These are phyloP conservation scores for Aspergillus aculeatus DNA, from an alignment of 2,329 filamentous ascomycete species.

Conservation along the genomic window DNA sequence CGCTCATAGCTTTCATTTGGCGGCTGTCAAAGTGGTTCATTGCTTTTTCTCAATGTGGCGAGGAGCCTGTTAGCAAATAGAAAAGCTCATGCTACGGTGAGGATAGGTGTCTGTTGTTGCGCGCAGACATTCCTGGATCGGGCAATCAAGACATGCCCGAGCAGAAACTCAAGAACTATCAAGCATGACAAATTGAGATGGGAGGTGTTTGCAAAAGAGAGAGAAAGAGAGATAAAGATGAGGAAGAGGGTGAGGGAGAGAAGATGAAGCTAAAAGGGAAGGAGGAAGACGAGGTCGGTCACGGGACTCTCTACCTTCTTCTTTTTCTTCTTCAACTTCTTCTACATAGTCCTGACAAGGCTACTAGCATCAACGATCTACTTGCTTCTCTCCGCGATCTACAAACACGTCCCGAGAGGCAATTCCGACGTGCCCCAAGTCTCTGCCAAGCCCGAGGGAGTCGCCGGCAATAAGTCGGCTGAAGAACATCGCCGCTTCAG, in stretches of 20 bases:
- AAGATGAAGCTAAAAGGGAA: not conserved
- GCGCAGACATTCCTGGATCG: not conserved
- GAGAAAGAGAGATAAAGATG: not conserved
- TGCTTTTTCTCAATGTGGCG: not conserved
- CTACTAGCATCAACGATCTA: too few relatives aligned
- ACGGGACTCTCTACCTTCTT: not conserved
- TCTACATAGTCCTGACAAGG: not conserved
- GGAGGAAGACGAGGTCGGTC: not conserved
- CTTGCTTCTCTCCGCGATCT: not conserved
- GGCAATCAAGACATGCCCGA: not conserved
- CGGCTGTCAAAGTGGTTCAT: not conserved
- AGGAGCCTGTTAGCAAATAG: not conserved
- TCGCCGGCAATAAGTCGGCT: constrained; percentile 21
- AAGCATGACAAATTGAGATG: not conserved
- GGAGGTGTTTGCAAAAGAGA: not conserved
- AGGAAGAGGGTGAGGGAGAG: not conserved
- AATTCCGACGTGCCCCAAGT: not conserved
- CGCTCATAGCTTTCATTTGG: not conserved
- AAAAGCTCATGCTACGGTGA: not conserved
- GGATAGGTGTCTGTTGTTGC: not conserved
- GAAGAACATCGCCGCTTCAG: constrained; percentile 16
- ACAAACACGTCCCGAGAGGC: not conserved
- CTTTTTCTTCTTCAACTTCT: not conserved
- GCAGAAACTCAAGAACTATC: not conserved
- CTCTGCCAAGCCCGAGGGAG: constrained; percentile 2